phyloP scores from a whole-genome alignment of 371 early-diverging fungal genomes.

The Circinella minor region DNA sequence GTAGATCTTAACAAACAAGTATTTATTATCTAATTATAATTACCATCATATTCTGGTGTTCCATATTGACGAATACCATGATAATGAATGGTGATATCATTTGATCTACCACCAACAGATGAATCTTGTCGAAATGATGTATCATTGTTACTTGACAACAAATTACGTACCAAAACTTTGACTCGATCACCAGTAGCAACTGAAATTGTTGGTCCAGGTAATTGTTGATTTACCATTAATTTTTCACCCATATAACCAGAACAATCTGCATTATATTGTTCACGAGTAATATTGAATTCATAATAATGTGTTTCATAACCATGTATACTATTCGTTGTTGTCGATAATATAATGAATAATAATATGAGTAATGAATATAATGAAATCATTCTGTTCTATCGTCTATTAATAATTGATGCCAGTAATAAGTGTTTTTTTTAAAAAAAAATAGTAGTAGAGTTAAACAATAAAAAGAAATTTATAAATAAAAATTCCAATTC shows the following conservation, averaged over 20 bases:
- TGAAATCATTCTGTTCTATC: too few species aligned
- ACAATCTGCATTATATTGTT: conserved; percentile 37
- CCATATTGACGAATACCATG: conserved; percentile 50
- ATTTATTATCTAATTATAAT: background rate
- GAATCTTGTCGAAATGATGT: background rate
- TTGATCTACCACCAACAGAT: conserved; percentile 17
- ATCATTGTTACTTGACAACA: background rate
- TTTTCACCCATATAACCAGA: conserved; percentile 30
- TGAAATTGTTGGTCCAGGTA: conserved; percentile 53
- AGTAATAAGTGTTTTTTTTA: too few species aligned
- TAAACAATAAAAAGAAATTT: too few species aligned
- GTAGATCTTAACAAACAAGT: too few species aligned
- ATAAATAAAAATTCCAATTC: too few species aligned
- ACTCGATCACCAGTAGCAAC: conserved; percentile 44
- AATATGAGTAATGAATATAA: too few species aligned
- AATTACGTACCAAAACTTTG: conserved; percentile 43
- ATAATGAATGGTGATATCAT: conserved; percentile 42
- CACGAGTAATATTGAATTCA: conserved; percentile 39
- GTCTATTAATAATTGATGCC: too few species aligned
- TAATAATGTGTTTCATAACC: conserved; percentile 7
- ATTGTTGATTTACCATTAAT: conserved; percentile 46
- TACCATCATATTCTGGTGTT: conserved; percentile 49
- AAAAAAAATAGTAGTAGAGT: too few species aligned
- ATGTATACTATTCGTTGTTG: background rate
- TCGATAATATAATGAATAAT: too few species aligned